A percentile compares a stretch with the other conserved stretches of the same genome.
Conservation (phyloP, 495 filamentous ascomycete species). For the Trichocladium antarcticum region DNA sequence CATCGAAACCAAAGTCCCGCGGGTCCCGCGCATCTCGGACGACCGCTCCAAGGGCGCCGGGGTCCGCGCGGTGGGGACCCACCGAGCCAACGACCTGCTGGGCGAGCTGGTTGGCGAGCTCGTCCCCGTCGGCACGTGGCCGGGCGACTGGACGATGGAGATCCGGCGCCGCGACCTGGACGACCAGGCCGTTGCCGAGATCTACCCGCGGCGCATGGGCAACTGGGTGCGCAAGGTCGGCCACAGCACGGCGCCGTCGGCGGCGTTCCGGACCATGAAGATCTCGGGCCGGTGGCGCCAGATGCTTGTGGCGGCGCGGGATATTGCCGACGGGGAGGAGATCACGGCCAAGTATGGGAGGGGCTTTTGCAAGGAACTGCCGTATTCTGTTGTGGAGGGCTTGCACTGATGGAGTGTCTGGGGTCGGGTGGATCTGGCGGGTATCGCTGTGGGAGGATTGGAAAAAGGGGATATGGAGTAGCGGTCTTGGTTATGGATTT, state of each 20-base stretch:
- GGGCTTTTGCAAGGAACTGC: slow-evolving; percentile 13
- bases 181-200: slow-evolving; percentile 19
- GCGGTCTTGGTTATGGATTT: too few species aligned
- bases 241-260: slow-evolving; percentile 15
- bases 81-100: slow-evolving; percentile 9
- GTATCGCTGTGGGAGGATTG: too few species aligned
- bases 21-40: slow-evolving; percentile 16
- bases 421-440: too few species aligned
- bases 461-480: too few species aligned
- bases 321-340: slow-evolving; percentile 21
- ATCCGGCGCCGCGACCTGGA: slow-evolving; percentile 19
- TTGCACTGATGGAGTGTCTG: slow-evolving; percentile 7
- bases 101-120: slow-evolving; percentile 25
- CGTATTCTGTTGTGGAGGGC: slow-evolving; percentile 18
- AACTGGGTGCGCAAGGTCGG: slow-evolving; percentile 27
- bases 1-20: slow-evolving; percentile 3
- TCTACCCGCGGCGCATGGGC: slow-evolving; percentile 17
- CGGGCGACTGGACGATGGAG: slow-evolving; percentile 16
- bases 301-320: slow-evolving; percentile 16
- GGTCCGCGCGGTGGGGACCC: slow-evolving; percentile 12
- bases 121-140: slow-evolving; percentile 11
- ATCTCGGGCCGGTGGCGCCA: slow-evolving; percentile 19
- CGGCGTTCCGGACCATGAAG: slow-evolving; percentile 16
- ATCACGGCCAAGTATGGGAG: slow-evolving; percentile 21
- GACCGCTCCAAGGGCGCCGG: slow-evolving; percentile 14